Evolutionary conservation across 768 basidiomycete species (phyloP).

Genomic region (Naganishia kalamii): DNA sequence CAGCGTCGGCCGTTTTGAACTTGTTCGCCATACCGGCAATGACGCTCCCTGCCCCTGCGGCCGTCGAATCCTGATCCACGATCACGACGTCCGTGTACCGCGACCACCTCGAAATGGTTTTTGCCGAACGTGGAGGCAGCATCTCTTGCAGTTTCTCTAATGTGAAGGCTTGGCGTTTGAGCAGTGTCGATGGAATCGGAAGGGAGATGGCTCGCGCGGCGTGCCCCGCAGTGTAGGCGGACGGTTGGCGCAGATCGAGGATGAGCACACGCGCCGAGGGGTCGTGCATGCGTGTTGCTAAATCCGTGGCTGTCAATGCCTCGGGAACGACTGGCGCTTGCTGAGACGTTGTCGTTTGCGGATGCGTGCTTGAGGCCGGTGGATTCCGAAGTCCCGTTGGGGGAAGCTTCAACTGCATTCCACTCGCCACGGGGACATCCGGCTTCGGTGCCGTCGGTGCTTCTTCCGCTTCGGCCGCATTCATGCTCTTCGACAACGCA

Average conservation of each 20-base stretch:
- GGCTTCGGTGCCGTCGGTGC: conserved; percentile 1
- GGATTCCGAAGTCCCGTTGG: neutral
- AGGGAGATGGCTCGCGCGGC: conserved; percentile 69
- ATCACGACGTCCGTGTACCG: conserved; percentile 58
- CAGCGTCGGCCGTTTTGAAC: conserved; percentile 37
- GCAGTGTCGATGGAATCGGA: conserved; percentile 85
- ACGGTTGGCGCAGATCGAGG: conserved; percentile 82
- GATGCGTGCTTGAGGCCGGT: neutral
- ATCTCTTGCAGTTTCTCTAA: conserved; percentile 69
- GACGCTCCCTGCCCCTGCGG: conserved; percentile 54
- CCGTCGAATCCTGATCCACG: conserved; percentile 70
- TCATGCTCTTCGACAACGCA: conserved; percentile 20
- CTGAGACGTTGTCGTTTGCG: too few species aligned
- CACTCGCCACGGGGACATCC: conserved; percentile 19
- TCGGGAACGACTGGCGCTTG: neutral
- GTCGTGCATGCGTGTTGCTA: conserved; percentile 16
- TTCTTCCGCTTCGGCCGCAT: conserved; percentile 24
- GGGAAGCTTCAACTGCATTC: conserved; percentile 25
- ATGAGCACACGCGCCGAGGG: conserved; percentile 51
- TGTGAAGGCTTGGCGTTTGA: conserved; percentile 82
- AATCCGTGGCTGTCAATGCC: conserved; percentile 21
- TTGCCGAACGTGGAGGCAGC: conserved; percentile 56
- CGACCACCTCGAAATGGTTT: conserved; percentile 29
- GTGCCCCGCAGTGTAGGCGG: conserved; percentile 62
- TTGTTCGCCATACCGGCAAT: conserved; percentile 47